Percentiles rank a stretch among this genome's conserved stretches.
Conservation (phyloP, 2,329 filamentous ascomycete species). For the Alternaria consortialis region DNA sequence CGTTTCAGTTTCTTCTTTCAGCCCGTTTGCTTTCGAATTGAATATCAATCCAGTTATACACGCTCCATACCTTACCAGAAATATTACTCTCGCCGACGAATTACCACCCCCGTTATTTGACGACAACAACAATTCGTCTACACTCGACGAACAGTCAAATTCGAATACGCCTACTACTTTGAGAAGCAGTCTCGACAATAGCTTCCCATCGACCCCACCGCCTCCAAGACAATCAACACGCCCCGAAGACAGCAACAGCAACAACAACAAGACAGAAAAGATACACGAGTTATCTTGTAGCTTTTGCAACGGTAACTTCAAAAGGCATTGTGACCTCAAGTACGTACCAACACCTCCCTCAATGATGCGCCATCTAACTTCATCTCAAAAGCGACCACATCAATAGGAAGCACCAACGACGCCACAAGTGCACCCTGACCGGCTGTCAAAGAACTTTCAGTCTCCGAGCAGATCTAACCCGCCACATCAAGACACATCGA, state of each 20-base stretch:
- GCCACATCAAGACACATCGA: background rate
- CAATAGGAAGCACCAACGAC: background rate
- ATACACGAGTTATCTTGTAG: background rate
- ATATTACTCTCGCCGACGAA: background rate
- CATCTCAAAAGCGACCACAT: background rate
- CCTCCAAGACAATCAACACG: background rate
- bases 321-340: background rate
- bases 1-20: background rate
- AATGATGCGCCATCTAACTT: background rate
- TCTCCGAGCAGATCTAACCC: background rate
- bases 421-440: background rate
- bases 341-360: background rate
- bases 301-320: background rate
- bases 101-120: background rate
- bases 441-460: background rate
- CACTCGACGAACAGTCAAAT: background rate
- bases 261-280: background rate
- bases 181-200: background rate
- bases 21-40: background rate
- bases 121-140: background rate
- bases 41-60: background rate
- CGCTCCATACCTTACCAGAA: background rate
- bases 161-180: background rate
- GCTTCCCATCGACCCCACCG: background rate
- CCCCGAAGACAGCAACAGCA: accelerated